These are phyloP conservation scores for Microsporum canis DNA, from an alignment of 2,329 filamentous ascomycete species.

Conservation along the genomic window DNA sequence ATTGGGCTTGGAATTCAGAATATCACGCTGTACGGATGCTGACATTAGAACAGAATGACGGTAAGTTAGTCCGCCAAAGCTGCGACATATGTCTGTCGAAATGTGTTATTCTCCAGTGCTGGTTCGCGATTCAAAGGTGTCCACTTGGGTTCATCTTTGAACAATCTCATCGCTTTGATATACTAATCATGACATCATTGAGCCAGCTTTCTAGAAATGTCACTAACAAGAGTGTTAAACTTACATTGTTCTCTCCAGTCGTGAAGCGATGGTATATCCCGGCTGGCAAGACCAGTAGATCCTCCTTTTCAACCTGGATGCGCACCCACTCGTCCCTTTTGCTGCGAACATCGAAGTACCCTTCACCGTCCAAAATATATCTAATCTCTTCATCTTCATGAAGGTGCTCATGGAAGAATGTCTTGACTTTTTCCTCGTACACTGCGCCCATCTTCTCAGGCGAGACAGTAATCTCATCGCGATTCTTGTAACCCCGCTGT, in stretches of 20 bases:
- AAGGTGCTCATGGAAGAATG: constrained; percentile 88
- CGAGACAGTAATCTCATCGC: constrained; percentile 83
- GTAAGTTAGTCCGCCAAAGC: constrained; percentile 14
- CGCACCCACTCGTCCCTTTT: constrained; percentile 80
- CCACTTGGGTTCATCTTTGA: constrained; percentile 99
- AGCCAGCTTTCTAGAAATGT: not conserved
- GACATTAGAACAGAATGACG: not conserved
- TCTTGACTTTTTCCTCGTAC: constrained; percentile 90
- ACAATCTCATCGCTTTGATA: constrained; percentile 88
- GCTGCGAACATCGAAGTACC: constrained; percentile 86
- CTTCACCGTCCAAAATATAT: constrained; percentile 77
- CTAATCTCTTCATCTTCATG: constrained; percentile 98
- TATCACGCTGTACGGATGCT: not conserved
- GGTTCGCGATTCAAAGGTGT: constrained; percentile 71
- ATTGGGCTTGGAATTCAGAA: not conserved
- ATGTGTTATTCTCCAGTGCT: constrained; percentile 67
- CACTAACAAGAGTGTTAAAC: constrained; percentile 27
- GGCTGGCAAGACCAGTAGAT: constrained; percentile 84
- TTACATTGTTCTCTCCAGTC: constrained; percentile 78
- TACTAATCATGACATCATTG: constrained; percentile 46
- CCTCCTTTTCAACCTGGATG: constrained; percentile 70
- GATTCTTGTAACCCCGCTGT: constrained; percentile 78
- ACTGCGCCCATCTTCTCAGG: constrained; percentile 70
- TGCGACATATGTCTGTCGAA: constrained; percentile 65
- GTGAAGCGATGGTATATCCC: constrained; percentile 98